Conservation (phyloP, 2,329 filamentous ascomycete genomes). For the Fusarium sp. region DNA sequence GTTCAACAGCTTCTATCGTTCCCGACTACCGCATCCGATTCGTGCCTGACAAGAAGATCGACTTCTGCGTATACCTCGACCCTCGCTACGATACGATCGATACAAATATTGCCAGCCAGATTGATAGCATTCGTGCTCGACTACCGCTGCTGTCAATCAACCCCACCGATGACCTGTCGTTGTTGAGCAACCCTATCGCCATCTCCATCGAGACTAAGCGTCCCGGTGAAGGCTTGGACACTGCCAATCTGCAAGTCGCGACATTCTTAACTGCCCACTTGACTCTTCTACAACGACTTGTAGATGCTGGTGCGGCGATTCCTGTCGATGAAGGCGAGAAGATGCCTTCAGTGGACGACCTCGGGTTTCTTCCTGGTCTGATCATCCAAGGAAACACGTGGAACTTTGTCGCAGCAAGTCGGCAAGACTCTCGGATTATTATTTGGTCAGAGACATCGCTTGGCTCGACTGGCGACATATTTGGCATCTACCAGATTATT, state of each 20-base stretch:
- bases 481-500: constrained; percentile 14
- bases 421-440: not conserved
- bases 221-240: constrained; percentile 5
- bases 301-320: not conserved
- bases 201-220: constrained; percentile 31
- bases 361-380: constrained; percentile 9
- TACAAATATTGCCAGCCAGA: accelerated
- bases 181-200: constrained; percentile 3
- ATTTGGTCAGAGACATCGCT: constrained; percentile 1
- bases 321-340: not conserved
- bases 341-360: not conserved
- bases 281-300: not conserved
- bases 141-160: not conserved
- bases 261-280: constrained; percentile 6
- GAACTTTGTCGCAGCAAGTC: constrained; percentile 6
- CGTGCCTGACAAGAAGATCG: constrained; percentile 19
- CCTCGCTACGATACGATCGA: not conserved
- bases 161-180: not conserved
- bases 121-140: not conserved
- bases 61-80: constrained; percentile 18
- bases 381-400: constrained; percentile 20
- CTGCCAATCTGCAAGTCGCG: constrained; percentile 5
- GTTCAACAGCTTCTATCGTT: not conserved
- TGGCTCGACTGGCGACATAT: constrained; percentile 5
- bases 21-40: constrained; percentile 6